Percentiles rank a stretch among this genome's conserved stretches.
These are phyloP conservation scores for Colletotrichum tropicale DNA, from an alignment of 2,329 filamentous ascomycete species.

Conservation along the genomic window DNA sequence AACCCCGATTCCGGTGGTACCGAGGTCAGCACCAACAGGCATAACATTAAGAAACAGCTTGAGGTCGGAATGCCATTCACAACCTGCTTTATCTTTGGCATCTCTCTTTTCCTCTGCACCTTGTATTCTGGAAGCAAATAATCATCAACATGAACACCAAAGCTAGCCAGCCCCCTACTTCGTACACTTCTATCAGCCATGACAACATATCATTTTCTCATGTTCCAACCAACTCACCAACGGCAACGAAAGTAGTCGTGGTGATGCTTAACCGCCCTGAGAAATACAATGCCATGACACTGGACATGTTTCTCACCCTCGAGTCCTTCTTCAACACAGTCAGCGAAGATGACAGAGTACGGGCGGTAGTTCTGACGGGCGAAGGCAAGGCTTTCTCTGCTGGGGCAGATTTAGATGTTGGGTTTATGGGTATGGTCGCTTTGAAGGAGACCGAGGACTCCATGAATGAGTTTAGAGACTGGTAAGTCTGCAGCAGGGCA, in stretches of 20 bases:
- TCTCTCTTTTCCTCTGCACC: rapidly evolving
- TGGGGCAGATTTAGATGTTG: neutral
- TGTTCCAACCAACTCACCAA: neutral
- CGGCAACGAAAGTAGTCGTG: neutral
- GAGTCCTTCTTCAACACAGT: neutral
- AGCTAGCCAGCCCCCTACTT: neutral
- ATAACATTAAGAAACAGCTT: rapidly evolving
- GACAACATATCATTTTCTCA: neutral
- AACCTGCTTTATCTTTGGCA: rapidly evolving
- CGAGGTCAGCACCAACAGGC: neutral
- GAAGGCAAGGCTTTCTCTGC: neutral
- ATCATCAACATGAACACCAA: neutral
- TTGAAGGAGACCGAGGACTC: neutral
- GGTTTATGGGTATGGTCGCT: neutral
- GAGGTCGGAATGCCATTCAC: neutral
- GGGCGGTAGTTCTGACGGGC: neutral
- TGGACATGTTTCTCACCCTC: neutral
- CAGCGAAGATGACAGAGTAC: neutral
- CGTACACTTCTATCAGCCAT: neutral
- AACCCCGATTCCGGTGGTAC: neutral
- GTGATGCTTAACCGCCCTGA: neutral
- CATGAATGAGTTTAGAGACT: neutral
- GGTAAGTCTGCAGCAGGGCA: no score
- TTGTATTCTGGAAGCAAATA: rapidly evolving
- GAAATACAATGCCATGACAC: neutral